Evolutionary conservation across 148 eudicot species (phyloP), one percentile per base, ranked within the genome.

Genomic region (Dysphania ambrosioides): DNA sequence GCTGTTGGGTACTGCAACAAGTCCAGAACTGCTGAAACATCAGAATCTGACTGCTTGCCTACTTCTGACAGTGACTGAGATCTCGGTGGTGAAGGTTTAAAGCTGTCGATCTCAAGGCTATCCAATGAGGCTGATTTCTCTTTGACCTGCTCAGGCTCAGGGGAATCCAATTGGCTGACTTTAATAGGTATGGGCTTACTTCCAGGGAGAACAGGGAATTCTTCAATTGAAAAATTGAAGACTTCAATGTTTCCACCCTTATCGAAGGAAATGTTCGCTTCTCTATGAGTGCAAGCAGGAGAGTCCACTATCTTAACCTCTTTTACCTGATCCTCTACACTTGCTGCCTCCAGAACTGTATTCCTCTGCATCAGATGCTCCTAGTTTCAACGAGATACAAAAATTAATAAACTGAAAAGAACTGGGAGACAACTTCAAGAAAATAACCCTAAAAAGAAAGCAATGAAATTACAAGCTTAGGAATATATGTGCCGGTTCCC

Each of bases 151-250:
- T 73, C 74, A 30, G 27, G 11, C 40, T 73, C 58, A 42, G 35
- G 55, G 34, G 4, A 27, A 57, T 36, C 64, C 67, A 23, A 24
- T 70, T 74, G 82, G 44, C 40, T 15, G 36, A 49, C 53, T 38
- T 49, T 66, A 41, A 72, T 58, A 2, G 69, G 69, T 10, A 78
- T 44, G 16, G 86, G 80, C 74, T 78, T 75, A 72, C 70, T 24
- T 31, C 75, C 64, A 13, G 79, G 78, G 47, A 78, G 81, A 80
- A 62, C 51, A 51, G 83, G 86, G 70, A 83, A 83, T 12, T 78
- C 86, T 40, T 80, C 82, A 31, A 75, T 55, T 2, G 84, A 71
- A 38, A 41, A 34, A 72, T 72, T 70, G 24, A 81, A 40, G 15
- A 36, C 3, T 27, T 67, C 49, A 36, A 63, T 55, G 70, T 63